A percentile compares a stretch with the other conserved stretches of the same genome.
Evolutionary conservation across 352 stramenopile genomes (phyloP).

Genomic region (Phytopythium aichiense): DNA sequence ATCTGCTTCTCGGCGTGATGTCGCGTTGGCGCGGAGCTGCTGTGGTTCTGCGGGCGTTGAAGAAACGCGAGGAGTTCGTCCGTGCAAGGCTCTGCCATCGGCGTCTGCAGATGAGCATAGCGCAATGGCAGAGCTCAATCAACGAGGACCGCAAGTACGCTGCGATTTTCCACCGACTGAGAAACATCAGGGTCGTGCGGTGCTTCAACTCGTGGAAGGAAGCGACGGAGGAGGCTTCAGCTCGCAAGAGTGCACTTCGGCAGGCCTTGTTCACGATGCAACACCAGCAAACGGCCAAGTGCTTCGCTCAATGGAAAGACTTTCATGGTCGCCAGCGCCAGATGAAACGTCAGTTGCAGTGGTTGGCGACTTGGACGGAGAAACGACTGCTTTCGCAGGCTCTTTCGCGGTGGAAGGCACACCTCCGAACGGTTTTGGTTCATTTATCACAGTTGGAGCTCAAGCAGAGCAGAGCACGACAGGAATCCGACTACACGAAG

Average conservation of each 20-base stretch:
- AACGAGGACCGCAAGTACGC: neutral
- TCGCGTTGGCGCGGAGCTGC: constrained; percentile 12
- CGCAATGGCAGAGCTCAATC: neutral
- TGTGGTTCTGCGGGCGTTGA: constrained; percentile 4
- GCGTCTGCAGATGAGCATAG: constrained; percentile 2
- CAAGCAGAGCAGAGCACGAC: neutral
- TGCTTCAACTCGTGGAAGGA: constrained; percentile 61
- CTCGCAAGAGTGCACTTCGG: constrained; percentile 18
- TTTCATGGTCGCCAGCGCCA: constrained; percentile 6
- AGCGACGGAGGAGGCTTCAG: constrained; percentile 5
- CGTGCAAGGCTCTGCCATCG: constrained; percentile 9
- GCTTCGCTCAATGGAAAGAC: constrained; percentile 27
- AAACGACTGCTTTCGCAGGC: neutral
- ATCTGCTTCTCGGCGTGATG: constrained; percentile 16
- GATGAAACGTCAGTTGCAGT: neutral
- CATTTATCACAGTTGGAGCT: neutral
- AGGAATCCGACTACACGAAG: constrained; percentile 19
- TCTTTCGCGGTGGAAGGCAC: neutral
- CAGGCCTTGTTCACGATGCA: constrained; percentile 30
- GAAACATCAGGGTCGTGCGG: constrained; percentile 24
- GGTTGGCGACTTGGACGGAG: neutral
- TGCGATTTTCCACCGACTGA: constrained; percentile 25
- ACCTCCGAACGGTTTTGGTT: neutral
- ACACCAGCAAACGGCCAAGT: constrained; percentile 24
- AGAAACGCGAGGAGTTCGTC: constrained; percentile 6